phyloP scores from a whole-genome alignment of 495 filamentous ascomycete species.

The Tuber calosporum region DNA sequence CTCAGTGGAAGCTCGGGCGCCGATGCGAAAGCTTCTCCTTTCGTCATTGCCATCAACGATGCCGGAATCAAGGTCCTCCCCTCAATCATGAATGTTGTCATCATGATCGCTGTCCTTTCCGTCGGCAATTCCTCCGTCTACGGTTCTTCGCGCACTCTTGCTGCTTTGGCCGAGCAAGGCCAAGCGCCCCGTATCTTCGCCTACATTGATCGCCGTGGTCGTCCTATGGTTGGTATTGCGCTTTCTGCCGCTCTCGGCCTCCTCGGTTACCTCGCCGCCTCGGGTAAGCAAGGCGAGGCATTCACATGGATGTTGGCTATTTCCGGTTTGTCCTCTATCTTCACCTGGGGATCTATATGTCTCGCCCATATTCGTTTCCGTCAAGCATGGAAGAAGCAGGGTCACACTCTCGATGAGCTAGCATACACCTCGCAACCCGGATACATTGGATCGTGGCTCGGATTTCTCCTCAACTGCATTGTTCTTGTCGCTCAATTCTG shows the following conservation, averaged over 20 bases:
- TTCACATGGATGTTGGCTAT: conserved; percentile 87
- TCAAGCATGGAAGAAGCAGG: conserved; percentile 62
- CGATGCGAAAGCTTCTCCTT: conserved; percentile 72
- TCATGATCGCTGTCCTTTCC: conserved; percentile 77
- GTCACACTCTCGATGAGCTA: conserved; percentile 64
- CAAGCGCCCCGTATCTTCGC: conserved; percentile 69
- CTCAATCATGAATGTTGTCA: conserved; percentile 83
- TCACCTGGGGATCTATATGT: conserved; percentile 91
- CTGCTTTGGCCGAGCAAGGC: conserved; percentile 75
- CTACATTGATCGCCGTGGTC: conserved; percentile 78
- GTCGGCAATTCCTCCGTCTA: conserved; percentile 85
- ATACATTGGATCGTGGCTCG: conserved; percentile 74
- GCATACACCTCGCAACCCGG: conserved; percentile 76
- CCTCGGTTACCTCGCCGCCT: conserved; percentile 70
- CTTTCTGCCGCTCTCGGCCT: conserved; percentile 65
- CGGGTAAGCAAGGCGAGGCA: conserved; percentile 55
- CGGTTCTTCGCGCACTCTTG: conserved; percentile 77
- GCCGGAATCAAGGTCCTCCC: conserved; percentile 69
- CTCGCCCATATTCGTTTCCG: conserved; percentile 89
- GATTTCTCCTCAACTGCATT: conserved; percentile 67
- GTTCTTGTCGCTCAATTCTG: conserved; percentile 93
- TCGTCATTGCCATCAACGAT: conserved; percentile 79
- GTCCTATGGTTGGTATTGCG: conserved; percentile 66
- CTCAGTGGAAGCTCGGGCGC: conserved; percentile 49
- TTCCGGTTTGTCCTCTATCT: conserved; percentile 78